These are phyloP conservation scores for Houttuynia cordata DNA, from an alignment of 164 flowering plant species.

Conservation along the genomic window DNA sequence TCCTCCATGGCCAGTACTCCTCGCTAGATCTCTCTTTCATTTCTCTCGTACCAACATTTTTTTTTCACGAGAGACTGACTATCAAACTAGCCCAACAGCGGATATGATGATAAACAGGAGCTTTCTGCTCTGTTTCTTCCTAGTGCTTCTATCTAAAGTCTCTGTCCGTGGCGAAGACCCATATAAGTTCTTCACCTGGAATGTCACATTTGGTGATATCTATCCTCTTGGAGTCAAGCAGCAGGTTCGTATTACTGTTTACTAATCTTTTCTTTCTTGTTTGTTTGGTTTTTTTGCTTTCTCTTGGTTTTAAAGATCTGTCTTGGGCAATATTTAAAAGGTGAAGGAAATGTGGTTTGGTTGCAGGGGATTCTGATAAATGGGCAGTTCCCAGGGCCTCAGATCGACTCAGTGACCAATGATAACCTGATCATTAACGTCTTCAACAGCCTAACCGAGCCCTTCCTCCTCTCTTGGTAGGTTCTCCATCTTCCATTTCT, in stretches of 20 bases:
- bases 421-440: conserved; percentile 88
- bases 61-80: no score
- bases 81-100: no score
- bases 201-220: conserved; percentile 27
- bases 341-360: neutral
- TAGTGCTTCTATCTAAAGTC: conserved; percentile 5
- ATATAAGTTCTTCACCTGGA: conserved; percentile 22
- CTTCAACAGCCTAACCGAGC: conserved; percentile 65
- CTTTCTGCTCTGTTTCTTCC: neutral
- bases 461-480: conserved; percentile 96
- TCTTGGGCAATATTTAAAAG: neutral
- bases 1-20: neutral
- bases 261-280: no score
- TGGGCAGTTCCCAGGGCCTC: conserved; percentile 98
- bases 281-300: neutral
- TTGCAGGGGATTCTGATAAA: conserved; percentile 94
- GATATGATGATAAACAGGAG: neutral
- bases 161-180: conserved; percentile 23
- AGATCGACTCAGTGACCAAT: conserved; percentile 75
- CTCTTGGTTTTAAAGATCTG: neutral
- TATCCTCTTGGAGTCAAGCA: conserved; percentile 28
- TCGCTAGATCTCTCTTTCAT: neutral
- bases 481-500: neutral
- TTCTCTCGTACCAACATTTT: neutral
- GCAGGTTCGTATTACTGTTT: conserved; percentile 11